Conservation (phyloP, 2,329 filamentous ascomycete genomes). For the Simplicillium sp. region DNA sequence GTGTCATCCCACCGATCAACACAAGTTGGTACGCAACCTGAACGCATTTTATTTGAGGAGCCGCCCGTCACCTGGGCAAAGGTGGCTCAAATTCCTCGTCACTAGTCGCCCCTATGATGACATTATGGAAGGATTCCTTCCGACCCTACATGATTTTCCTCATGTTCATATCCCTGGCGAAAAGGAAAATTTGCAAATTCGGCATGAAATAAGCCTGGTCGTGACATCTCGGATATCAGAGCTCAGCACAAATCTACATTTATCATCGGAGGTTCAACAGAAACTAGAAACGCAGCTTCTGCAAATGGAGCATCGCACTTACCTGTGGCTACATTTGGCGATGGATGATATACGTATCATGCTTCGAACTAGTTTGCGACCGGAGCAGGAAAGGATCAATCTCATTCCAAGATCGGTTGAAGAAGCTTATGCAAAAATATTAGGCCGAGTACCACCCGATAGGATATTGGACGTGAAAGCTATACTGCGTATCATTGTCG, state of each 20-base stretch:
- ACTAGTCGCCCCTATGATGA: conserved; percentile 19
- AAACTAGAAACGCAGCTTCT: not conserved
- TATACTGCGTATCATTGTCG: not conserved
- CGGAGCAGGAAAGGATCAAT: conserved; percentile 2
- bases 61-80: not conserved
- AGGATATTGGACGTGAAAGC: not conserved
- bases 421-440: not conserved
- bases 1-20: conserved; percentile 15
- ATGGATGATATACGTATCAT: conserved; percentile 2
- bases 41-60: conserved; percentile 12
- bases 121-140: conserved; percentile 12
- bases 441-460: not conserved
- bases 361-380: conserved; percentile 3
- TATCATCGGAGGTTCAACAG: not conserved
- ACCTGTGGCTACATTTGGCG: conserved; percentile 1
- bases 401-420: not conserved
- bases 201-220: conserved; percentile 12
- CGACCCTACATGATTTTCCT: not conserved
- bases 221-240: conserved; percentile 5
- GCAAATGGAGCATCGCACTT: conserved; percentile 1
- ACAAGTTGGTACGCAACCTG: conserved; percentile 14
- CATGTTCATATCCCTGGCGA: conserved; percentile 10
- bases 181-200: conserved; percentile 9
- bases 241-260: not conserved
- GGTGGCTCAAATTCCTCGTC: conserved; percentile 24